Base-by-base conservation (phyloP, 2,329 filamentous ascomycete genomes). In the Diaporthe aspalathi region DNA sequence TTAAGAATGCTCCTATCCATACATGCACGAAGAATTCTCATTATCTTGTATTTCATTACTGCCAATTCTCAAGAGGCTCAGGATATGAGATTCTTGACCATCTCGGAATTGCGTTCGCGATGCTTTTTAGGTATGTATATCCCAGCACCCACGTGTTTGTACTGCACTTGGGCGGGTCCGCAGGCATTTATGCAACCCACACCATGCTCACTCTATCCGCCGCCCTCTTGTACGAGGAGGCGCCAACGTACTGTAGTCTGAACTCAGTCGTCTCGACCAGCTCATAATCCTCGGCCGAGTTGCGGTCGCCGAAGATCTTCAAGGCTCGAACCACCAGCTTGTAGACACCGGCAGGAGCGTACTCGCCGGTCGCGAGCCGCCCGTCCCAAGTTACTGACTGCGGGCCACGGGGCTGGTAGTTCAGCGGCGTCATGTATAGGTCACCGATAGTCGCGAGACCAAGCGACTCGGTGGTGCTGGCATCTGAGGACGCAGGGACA, bases 291-390 rank as follows among this genome's bases (percentile, higher is more conserved):
- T 77, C 78, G 2, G 79, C 72, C 69, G 83, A 80, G 17, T 79
- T 77, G 43, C 79, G 77, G 70, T 89, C 81, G 6, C 87, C 87
- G 75, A 86, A 87, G 71, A 89, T 83, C 71, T 82, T 83, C 73
- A 89, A 77, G 2, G 86, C 84, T 70, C 82, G 82, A 38, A 88
- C 79, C 1, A 80, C 80, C 63, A 89, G 79, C 77, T 83, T 85
- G 78, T 90, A 89, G 35, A 76, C 75, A 14, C 87, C 88, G 0
- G 81, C 79, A 0, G 86, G 83, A 1, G 82, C 87, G 72, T 85
- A 87, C 1, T 75, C 80, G 17, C 86, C 86, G 12, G 84, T 82
- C 0, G 80, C 79, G 6, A 89, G 78, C 67, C 79, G 78, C 16
- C 88, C 88, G 63, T 85, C 83, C 81, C 85, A 90, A 0, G 70